Conservation (phyloP, 345 rosid genomes). For the Lepidium aucheri region DNA sequence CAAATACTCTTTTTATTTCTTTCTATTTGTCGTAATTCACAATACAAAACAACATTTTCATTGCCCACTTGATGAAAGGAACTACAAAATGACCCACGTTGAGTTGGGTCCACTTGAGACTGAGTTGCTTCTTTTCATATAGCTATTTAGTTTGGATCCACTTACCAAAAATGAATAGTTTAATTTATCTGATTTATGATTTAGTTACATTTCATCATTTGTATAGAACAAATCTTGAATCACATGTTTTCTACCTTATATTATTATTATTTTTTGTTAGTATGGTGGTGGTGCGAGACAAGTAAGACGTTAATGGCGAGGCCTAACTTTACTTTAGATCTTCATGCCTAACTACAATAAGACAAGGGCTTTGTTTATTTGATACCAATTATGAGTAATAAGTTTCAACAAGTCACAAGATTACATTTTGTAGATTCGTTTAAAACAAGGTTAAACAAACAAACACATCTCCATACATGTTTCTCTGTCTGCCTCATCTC, state of each 20-base stretch:
- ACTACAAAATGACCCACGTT: slow-evolving; percentile 18
- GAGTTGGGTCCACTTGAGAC: slow-evolving; percentile 24
- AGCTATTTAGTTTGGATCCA: neutral
- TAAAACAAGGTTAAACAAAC: slow-evolving; percentile 1
- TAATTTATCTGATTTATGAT: too few species aligned
- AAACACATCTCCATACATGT: slow-evolving; percentile 5
- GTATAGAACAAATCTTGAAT: neutral
- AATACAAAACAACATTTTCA: slow-evolving; percentile 19
- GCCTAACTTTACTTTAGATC: neutral
- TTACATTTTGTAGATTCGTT: neutral
- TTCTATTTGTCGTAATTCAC: slow-evolving; percentile 7
- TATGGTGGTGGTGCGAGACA: neutral
- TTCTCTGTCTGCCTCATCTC: neutral
- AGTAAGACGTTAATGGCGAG: neutral
- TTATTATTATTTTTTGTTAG: neutral
- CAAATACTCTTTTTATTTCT: neutral
- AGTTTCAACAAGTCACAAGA: neutral
- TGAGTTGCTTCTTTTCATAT: neutral
- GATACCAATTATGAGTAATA: neutral
- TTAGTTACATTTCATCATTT: neutral
- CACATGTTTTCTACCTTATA: neutral
- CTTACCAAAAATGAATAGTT: too few species aligned
- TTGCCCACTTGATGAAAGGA: slow-evolving; percentile 20
- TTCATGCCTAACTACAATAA: neutral
- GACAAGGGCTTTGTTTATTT: neutral